phyloP scores from a whole-genome alignment of 306 rosid species.

The Prunus padus region DNA sequence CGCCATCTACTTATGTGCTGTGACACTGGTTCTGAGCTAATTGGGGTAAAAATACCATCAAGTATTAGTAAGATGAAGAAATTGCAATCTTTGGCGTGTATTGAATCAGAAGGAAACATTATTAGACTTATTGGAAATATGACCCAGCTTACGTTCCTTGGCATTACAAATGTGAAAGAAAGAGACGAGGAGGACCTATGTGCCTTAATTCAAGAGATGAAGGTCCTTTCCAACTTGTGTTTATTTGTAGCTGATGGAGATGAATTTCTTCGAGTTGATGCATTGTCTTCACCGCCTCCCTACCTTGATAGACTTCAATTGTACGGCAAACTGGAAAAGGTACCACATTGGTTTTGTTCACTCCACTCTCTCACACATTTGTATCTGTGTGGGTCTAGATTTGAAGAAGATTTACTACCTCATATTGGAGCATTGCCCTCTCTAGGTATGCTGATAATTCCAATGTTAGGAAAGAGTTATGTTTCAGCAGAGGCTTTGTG shows the following conservation, averaged over 20 bases:
- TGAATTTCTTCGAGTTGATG: not conserved
- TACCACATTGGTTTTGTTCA: not conserved
- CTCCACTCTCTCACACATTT: not conserved
- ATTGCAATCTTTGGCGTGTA: constrained; percentile 1
- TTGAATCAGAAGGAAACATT: not conserved
- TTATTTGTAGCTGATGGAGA: not conserved
- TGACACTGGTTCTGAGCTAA: too few relatives aligned
- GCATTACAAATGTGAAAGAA: constrained; percentile 3
- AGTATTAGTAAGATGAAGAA: not conserved
- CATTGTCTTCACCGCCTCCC: constrained; percentile 19
- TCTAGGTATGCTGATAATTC: not conserved
- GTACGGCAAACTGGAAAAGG: constrained; percentile 3
- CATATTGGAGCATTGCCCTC: not conserved
- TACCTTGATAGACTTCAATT: not conserved
- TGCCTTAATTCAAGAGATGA: constrained; percentile 9
- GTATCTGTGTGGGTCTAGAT: not conserved
- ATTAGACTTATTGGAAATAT: not conserved
- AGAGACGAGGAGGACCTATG: constrained; percentile 10
- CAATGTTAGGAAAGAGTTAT: not conserved
- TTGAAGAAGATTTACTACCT: not conserved
- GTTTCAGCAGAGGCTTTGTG: not conserved
- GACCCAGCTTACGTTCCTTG: constrained; percentile 5
- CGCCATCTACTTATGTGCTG: not conserved
- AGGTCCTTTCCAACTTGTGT: not conserved
- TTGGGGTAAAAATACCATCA: not conserved